Evolutionary conservation across 495 filamentous ascomycete species (phyloP).

Genomic region (Penicillium desertorum): DNA sequence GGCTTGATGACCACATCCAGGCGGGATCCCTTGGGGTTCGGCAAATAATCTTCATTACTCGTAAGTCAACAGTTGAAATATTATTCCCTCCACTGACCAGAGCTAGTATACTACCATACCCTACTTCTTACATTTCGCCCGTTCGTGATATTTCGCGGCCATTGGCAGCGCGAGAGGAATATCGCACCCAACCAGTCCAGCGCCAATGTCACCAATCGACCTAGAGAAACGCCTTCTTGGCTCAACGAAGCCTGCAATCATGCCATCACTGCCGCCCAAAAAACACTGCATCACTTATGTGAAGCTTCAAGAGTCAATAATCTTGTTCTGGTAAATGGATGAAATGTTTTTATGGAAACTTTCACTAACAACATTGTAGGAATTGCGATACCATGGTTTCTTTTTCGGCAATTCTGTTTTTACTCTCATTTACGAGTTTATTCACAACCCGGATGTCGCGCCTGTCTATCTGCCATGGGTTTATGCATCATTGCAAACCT

Average conservation of each 20-base stretch:
- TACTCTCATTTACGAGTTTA: constrained; percentile 42
- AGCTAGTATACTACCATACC: constrained; percentile 43
- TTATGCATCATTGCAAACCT: constrained; percentile 33
- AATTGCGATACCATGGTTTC: constrained; percentile 45
- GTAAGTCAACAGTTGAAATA: constrained; percentile 24
- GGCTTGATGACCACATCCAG: constrained; percentile 33
- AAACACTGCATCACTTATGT: constrained; percentile 40
- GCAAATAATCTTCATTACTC: constrained; percentile 37
- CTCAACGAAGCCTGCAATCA: constrained; percentile 47
- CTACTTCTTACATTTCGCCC: constrained; percentile 46
- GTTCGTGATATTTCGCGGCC: constrained; percentile 47
- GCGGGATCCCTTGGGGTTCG: constrained; percentile 35
- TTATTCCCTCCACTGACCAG: not conserved
- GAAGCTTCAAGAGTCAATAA: constrained; percentile 39
- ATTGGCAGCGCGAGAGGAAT: constrained; percentile 38
- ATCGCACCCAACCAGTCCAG: constrained; percentile 12
- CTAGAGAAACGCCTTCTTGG: constrained; percentile 40
- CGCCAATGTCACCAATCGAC: constrained; percentile 17
- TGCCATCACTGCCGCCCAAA: constrained; percentile 35
- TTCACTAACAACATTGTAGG: constrained; percentile 22
- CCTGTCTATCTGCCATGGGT: constrained; percentile 44
- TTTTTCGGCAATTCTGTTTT: constrained; percentile 41
- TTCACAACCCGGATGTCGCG: constrained; percentile 36
- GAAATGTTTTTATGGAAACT: not conserved
- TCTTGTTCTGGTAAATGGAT: constrained; percentile 32